Evolutionary conservation across 108 stramenopile genomes (phyloP).

Genomic region (Nitzschia palea): DNA sequence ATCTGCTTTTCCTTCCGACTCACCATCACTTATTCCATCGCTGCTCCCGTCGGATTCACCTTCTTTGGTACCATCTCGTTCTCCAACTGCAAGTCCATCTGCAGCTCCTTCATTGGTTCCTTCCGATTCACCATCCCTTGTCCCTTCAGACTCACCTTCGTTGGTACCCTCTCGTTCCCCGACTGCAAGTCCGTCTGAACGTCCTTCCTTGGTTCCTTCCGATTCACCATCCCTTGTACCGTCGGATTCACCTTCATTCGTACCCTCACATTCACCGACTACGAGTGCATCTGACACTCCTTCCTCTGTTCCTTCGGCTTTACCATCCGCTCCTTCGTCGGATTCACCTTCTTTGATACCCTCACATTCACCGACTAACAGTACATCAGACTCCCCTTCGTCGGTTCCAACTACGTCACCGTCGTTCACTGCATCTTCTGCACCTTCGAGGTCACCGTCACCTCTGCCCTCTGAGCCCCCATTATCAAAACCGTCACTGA

Average conservation of each 20-base stretch:
- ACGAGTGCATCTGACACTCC: background rate
- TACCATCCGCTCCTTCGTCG: background rate
- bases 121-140: background rate
- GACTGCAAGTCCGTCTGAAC: background rate
- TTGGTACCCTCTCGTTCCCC: background rate
- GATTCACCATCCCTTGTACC: constrained; percentile 7
- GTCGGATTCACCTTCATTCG: constrained; percentile 5
- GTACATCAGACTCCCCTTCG: background rate
- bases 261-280: background rate
- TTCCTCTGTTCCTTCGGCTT: background rate
- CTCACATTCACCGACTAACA: background rate
- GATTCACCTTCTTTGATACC: background rate
- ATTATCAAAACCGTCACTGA: background rate
- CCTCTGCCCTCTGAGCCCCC: background rate
- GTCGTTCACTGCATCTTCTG: background rate
- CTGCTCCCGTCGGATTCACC: background rate
- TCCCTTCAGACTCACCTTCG: constrained; percentile 15
- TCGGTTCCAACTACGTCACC: background rate
- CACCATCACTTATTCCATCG: constrained; percentile 8
- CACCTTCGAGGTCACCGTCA: background rate
- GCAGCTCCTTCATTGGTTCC: background rate
- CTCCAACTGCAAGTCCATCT: background rate
- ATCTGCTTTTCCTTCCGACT: background rate
- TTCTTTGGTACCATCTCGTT: background rate
- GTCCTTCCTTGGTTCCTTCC: constrained; percentile 3